These are phyloP conservation scores for Amaranthus hypochondriacus DNA, from an alignment of 148 eudicot species.

Conservation along the genomic window DNA sequence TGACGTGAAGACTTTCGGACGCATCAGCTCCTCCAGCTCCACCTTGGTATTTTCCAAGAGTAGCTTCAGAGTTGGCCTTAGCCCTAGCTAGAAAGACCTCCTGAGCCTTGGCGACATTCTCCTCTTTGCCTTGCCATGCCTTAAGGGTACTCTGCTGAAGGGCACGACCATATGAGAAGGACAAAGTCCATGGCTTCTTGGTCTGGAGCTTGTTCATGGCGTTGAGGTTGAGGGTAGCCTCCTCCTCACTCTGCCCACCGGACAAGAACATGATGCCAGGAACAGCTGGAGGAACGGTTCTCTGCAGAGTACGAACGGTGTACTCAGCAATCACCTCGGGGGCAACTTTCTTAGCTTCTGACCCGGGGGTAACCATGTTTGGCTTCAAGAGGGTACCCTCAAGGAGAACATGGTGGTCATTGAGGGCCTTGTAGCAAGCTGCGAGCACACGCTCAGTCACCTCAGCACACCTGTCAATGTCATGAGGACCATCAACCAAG, in stretches of 20 bases:
- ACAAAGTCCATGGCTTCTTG: slow-evolving; percentile 76
- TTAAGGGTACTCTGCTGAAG: slow-evolving; percentile 85
- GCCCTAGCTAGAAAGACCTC: slow-evolving; percentile 59
- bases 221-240: slow-evolving; percentile 66
- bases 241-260: slow-evolving; percentile 91
- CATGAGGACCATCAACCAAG: slow-evolving; percentile 71
- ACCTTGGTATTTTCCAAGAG: slow-evolving; percentile 55
- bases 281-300: slow-evolving; percentile 89
- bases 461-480: slow-evolving; percentile 75
- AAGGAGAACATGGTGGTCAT: slow-evolving; percentile 83
- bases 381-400: slow-evolving; percentile 95
- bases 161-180: slow-evolving; percentile 89
- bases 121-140: slow-evolving; percentile 77
- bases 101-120: slow-evolving; percentile 72
- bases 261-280: slow-evolving; percentile 89
- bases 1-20: slow-evolving; percentile 62
- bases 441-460: slow-evolving; percentile 79
- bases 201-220: slow-evolving; percentile 82
- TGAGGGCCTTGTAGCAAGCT: slow-evolving; percentile 80
- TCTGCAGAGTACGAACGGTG: slow-evolving; percentile 67
- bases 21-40: slow-evolving; percentile 52
- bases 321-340: slow-evolving; percentile 78
- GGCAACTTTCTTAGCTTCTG: slow-evolving; percentile 41
- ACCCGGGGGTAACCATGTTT: slow-evolving; percentile 93
- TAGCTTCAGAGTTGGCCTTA: slow-evolving; percentile 80